Evolutionary conservation across 164 flowering plant genomes (phyloP), one percentile per base, ranked within the genome.

Genomic region (Annona squamosa): DNA sequence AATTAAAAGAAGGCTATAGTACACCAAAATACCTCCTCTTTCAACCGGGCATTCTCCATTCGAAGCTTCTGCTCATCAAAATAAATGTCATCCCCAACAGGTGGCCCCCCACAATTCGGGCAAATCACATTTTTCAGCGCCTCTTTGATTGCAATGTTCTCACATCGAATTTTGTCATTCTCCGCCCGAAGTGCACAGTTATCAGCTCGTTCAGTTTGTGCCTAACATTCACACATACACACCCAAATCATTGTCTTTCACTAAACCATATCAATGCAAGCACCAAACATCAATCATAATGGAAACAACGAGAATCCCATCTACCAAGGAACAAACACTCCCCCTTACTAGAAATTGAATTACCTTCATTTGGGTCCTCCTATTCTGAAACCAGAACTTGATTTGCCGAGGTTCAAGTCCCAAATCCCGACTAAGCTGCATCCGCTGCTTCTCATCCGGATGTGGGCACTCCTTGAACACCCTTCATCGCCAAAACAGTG

Each of bases 331-430:
- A 62, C 5, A 3, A 63, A 2, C 41, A 43, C 12, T 41, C n/a
- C 44, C 44, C 42, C 12, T 42, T 43, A 6, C 45, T 5, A 64
- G 3, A 13, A 56, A 59, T 26, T 6, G 44, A 48, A 41, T 17
- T 48, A 92, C 95, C 92, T 92, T 92, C 89, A 89, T 86, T 72
- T 88, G 92, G 76, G 97, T 89, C 79, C 94, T 85, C 72, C 93
- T 78, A 74, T 92, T 92, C 72, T 90, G 98, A 70, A 92, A 92
- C 98, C 98, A 92, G 76, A 92, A 92, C 81, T 92, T 92, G 82
- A 92, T 88, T 79, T 92, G 98, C 4, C 93, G 79, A 47, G 98
- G 94, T 68, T 86, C 86, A 61, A 92, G 84, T 4, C 86, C 86
- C 81, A 90, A 77, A 73, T 92, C 97, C 70, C 91, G 82, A 69